Evolutionary conservation across 2,329 filamentous ascomycete genomes (phyloP), one percentile per base, ranked within the genome.

Genomic region (Torrubiellomyces zombiae): DNA sequence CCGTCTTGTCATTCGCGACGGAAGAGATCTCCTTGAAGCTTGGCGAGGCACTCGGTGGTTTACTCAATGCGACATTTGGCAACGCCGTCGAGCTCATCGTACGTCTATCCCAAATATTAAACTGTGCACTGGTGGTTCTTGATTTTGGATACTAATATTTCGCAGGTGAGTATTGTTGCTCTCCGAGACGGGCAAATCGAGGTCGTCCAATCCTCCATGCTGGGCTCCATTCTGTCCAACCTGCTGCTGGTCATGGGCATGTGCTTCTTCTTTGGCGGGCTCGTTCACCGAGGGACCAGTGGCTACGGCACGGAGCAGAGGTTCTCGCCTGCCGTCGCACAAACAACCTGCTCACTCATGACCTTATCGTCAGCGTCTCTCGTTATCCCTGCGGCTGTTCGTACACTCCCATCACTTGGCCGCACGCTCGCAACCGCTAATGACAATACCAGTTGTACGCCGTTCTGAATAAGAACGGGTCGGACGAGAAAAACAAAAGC

Each of bases 151-250:
- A 18, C 32, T 36, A 19, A 37, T 22, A 6, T 1, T 9, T n/a
- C 12, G 11, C 44, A 86, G 79, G 80, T 92, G 45, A 92, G 81
- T 48, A 86, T 95, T 38, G 77, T 95, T 35, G 89, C 89, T 11
- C 65, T 98, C 22, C 70, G 62, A 36, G 72, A 89, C 39, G 71
- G 73, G 34, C 78, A 95, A 54, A 91, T 94, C 44, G 75, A 86
- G 40, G 85, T 95, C 36, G 86, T 95, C n/a, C 89, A 95, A 55
- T 78, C 86, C 12, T 92, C 82, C 35, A 95, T 95, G 85, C 72
- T 95, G 17, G 86, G 89, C 23, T 91, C 80, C 43, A 92, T 95
- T 39, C 62, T 95, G 19, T 94, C 86, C 36, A 95, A 95, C 51
- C 75, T 94, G 35, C 65, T 95, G 6, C 69, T 95, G 13, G 86